Evolutionary conservation across 176 grass and related monocot genomes (phyloP), one percentile per base, ranked within the genome.

Genomic region (Triticum dicoccoides): DNA sequence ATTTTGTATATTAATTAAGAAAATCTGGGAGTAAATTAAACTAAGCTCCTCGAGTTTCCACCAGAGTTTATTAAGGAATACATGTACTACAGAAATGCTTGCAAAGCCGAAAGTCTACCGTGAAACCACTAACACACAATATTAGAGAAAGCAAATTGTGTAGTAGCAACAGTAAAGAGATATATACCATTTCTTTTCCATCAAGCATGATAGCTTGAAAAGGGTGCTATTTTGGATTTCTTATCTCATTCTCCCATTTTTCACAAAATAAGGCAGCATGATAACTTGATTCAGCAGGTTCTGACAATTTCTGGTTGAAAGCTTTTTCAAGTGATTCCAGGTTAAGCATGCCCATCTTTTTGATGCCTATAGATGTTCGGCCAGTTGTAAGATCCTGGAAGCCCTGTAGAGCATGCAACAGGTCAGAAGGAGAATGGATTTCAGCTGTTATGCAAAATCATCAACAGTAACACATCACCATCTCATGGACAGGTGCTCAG

Each of bases 231-330:
- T 87, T 67, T 14, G 89, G 67, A 10, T 89, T 80, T 83, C 61
- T 87, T 29, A 89, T 35, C n/a, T 89, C 89, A 13, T 81, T 84
- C 38, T 94, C 84, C 89, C 92, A 94, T 4, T 94, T 81, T 6
- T 77, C 82, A 35, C 76, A 80, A 45, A 89, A 44, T 13, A 74
- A 33, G 20, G 49, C 70, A 61, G 84, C 59, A 39, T 41, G 39
- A 41, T 41, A 41, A 41, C 39, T 41, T 41, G 39, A 41, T 41
- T 41, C 39, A 2, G 39, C 39, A 41, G 39, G 39, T 41, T 41
- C 39, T 41, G 39, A 41, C 39, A 41, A 41, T 9, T 2, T 10
- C 39, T 41, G 39, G 39, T 41, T 41, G 39, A 41, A 41, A 38
- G 37, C 37, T 38, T 38, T 38, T 38, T 38, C 37, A 38, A 38